Conservation (phyloP, 1,284 basidiomycete species). For the Microbotryum lychnidis-dioicae region DNA sequence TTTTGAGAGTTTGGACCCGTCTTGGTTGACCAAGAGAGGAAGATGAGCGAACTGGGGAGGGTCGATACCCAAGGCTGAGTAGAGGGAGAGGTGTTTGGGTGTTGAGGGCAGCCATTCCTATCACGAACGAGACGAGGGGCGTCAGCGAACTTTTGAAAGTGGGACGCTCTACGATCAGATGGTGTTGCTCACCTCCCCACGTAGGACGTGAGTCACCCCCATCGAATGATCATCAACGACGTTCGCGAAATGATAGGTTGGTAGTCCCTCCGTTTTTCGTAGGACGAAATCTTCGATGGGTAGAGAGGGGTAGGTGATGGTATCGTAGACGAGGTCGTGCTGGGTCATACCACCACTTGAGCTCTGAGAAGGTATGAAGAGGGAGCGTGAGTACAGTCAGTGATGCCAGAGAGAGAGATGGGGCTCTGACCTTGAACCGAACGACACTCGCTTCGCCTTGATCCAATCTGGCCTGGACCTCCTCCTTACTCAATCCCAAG, state of each 20-base stretch:
- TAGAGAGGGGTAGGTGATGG: conserved; percentile 51
- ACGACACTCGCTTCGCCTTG: conserved; percentile 72
- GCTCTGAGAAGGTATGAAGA: conserved; percentile 8
- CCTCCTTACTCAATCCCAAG: conserved; percentile 73
- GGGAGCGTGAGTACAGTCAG: conserved; percentile 35
- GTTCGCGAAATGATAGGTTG: conserved; percentile 93
- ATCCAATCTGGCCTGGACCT: conserved; percentile 62
- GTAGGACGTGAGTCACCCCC: conserved; percentile 88
- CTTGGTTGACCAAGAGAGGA: conserved; percentile 78
- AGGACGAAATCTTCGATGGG: conserved; percentile 77
- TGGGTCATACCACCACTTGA: conserved; percentile 25
- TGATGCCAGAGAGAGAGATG: neutral
- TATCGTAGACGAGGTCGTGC: conserved; percentile 66
- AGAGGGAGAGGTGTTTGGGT: conserved; percentile 86
- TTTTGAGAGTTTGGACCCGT: conserved; percentile 92
- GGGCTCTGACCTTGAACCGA: conserved; percentile 65
- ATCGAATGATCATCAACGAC: conserved; percentile 94
- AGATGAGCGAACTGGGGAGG: conserved; percentile 84
- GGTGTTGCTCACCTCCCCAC: conserved; percentile 69
- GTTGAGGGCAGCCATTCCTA: conserved; percentile 95
- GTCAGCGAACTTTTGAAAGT: neutral
- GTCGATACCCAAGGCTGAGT: conserved; percentile 62
- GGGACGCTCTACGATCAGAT: neutral
- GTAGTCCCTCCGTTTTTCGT: conserved; percentile 83
- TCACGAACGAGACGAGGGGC: neutral